Conservation (phyloP, 805 yeast genomes). For the Saccharomycopsis sp. region DNA sequence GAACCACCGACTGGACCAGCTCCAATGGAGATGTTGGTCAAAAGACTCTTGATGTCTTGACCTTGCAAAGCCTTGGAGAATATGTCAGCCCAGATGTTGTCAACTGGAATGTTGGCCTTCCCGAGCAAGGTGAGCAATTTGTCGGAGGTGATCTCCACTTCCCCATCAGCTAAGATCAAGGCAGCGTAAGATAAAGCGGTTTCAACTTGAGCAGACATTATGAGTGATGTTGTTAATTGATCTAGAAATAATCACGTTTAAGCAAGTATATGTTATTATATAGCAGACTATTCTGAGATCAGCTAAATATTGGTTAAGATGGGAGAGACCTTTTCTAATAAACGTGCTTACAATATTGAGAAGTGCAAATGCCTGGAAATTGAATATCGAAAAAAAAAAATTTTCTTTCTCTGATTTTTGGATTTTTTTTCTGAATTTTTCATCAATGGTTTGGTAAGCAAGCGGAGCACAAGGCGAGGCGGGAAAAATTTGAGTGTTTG, state of each 20-base stretch:
- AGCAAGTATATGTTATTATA: conserved; percentile 25
- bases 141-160: conserved; percentile 78
- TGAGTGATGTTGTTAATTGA: conserved; percentile 8
- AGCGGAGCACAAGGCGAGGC: not conserved
- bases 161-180: conserved; percentile 88
- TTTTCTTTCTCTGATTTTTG: not conserved
- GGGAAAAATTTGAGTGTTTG: not conserved
- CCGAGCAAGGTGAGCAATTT: conserved; percentile 69
- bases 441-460: not conserved
- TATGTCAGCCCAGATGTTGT: conserved; percentile 78
- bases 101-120: conserved; percentile 82
- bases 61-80: conserved; percentile 85
- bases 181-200: conserved; percentile 89
- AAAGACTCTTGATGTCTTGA: conserved; percentile 75
- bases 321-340: not conserved
- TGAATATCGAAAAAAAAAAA: not conserved
- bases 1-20: conserved; percentile 72
- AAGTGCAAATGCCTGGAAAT: not conserved
- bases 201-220: conserved; percentile 59
- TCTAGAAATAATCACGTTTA: conserved; percentile 38
- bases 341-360: not conserved
- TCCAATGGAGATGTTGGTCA: conserved; percentile 62
- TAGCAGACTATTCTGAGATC: conserved; percentile 35
- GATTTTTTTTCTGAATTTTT: not conserved
- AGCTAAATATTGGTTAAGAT: conserved; percentile 2